Evolutionary conservation across 805 yeast genomes (phyloP), one percentile per base, ranked within the genome.

Genomic region (Yarrowia sp.): DNA sequence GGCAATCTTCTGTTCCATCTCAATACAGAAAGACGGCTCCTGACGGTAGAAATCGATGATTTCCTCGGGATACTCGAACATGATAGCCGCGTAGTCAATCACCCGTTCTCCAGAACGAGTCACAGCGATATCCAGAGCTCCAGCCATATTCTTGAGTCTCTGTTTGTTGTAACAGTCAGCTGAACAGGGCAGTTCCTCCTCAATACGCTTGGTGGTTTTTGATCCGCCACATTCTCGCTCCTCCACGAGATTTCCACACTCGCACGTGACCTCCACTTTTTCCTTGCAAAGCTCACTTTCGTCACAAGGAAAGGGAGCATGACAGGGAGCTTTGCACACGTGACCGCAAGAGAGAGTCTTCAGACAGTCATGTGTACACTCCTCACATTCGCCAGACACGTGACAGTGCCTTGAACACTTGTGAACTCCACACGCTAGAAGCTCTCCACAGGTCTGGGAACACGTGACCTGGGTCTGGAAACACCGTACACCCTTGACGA

Each of bases 391-490:
- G 0, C 87, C 89, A 1, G 80, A 79, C 26, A 77, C 70, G 74
- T 87, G 92, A 75, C 98, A 86, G 66, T 80, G 77, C 71, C 82
- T 82, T 22, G 79, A 74, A 75, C 92, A 88, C 55, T 72, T 86
- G 90, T 45, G 78, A 72, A 63, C 56, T 46, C 90, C 88, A 70
- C 84, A 80, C 0, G 77, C 70, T 43, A 87, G 76, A 5, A 73
- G 72, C 67, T 82, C 78, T 0, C 84, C 86, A 80, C 98, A 92
- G 8, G 80, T 79, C 22, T 82, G 80, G 48, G 89, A 87, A 78
- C 98, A 92, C 3, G 91, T 86, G 0, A 89, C 92, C 38, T 80
- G 82, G 2, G 82, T 81, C 71, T 88, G 91, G 63, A 87, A 88
- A 79, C 98, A 89, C 73, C 85, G 85, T 35, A 89, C 85, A 16